phyloP scores from a whole-genome alignment of 352 stramenopile genomes.

The Albugo laibachii region DNA sequence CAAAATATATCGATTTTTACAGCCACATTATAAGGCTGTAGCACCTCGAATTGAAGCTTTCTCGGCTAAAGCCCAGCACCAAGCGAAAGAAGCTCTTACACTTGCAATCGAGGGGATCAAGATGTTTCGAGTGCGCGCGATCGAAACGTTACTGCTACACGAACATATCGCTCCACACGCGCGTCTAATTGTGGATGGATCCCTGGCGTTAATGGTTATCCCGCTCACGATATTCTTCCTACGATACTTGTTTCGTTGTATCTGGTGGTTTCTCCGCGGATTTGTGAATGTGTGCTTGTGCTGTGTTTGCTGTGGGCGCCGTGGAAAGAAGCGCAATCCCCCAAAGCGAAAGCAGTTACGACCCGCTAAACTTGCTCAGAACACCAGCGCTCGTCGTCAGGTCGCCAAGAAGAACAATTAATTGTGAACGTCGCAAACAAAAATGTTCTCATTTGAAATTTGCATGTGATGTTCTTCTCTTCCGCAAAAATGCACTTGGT shows the following conservation, averaged over 20 bases:
- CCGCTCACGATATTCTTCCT: constrained; percentile 28
- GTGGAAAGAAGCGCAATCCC: constrained; percentile 13
- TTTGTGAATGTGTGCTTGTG: constrained; percentile 10
- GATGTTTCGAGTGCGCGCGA: constrained; percentile 22
- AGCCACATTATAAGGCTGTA: constrained; percentile 39
- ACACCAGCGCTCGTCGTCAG: too few species aligned
- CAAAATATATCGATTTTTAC: constrained; percentile 21
- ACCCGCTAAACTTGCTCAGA: too few species aligned
- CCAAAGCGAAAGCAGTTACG: too few species aligned
- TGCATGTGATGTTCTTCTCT: too few species aligned
- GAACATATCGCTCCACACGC: constrained; percentile 30
- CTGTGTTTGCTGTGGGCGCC: background rate
- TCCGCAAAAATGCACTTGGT: too few species aligned
- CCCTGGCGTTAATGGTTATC: constrained; percentile 21
- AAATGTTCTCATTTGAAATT: too few species aligned
- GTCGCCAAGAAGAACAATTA: too few species aligned
- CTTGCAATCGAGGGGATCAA: constrained; percentile 12
- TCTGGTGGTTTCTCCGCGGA: constrained; percentile 37
- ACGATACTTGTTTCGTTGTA: constrained; percentile 22
- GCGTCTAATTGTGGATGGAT: constrained; percentile 41
- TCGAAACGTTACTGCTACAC: constrained; percentile 35
- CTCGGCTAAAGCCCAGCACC: constrained; percentile 16
- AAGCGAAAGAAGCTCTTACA: constrained; percentile 15
- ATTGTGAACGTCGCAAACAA: too few species aligned
- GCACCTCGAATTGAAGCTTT: constrained; percentile 26